These are phyloP conservation scores for Penicillium sp. DNA, from an alignment of 2,329 filamentous ascomycete genomes.

Conservation along the genomic window DNA sequence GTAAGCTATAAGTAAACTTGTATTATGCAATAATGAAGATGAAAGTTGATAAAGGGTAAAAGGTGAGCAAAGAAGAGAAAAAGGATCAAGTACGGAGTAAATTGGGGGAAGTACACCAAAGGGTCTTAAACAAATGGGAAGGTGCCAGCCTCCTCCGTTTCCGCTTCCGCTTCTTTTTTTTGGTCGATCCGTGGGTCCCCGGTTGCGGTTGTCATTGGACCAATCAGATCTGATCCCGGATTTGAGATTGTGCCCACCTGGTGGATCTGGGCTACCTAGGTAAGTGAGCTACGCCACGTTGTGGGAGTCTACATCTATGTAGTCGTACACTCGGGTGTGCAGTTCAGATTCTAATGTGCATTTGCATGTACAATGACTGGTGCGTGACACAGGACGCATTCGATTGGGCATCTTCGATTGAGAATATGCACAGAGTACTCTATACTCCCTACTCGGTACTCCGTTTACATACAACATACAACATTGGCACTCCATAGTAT, in stretches of 20 bases:
- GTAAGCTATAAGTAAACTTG: background rate
- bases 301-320: background rate
- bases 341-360: background rate
- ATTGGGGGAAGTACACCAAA: background rate
- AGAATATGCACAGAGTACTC: background rate
- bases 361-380: background rate
- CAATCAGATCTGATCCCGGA: conserved; percentile 1
- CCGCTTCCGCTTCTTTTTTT: conserved; percentile 10
- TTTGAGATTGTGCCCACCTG: background rate
- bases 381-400: background rate
- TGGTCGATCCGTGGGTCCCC: conserved; percentile 16
- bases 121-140: conserved; percentile 9
- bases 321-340: background rate
- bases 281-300: background rate
- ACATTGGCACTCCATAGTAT: too few relatives aligned
- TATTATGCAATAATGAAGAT: conserved; percentile 6
- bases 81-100: background rate
- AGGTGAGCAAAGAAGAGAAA: background rate
- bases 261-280: background rate
- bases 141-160: conserved; percentile 25
- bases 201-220: conserved; percentile 2
- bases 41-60: background rate
- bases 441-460: too few relatives aligned
- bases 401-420: background rate
- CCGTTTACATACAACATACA: too few relatives aligned